Evolutionary conservation across 768 basidiomycete genomes (phyloP).

Genomic region (Arthromyces matolae): DNA sequence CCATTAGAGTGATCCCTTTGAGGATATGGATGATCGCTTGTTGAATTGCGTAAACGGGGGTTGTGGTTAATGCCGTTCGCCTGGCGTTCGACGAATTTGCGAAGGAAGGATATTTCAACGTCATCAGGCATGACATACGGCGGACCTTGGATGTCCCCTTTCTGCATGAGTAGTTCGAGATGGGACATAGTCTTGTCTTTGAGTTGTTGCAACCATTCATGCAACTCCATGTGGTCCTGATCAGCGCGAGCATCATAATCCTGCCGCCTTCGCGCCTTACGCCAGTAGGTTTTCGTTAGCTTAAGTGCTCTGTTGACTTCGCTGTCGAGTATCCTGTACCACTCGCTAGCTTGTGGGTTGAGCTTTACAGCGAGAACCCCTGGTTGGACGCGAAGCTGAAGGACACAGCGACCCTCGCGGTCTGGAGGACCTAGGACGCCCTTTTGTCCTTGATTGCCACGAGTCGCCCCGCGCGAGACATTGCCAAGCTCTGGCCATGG

Average conservation of each 20-base stretch:
- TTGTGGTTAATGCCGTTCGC: conserved; percentile 74
- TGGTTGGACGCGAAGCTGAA: conserved; percentile 82
- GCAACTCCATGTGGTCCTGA: conserved; percentile 86
- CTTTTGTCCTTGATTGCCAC: conserved; percentile 85
- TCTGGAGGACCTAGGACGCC: conserved; percentile 71
- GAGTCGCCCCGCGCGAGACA: conserved; percentile 77
- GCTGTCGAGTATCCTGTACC: conserved; percentile 74
- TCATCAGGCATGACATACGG: conserved; percentile 81
- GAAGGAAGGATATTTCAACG: conserved; percentile 71
- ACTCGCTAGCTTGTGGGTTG: conserved; percentile 75
- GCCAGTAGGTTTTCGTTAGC: conserved; percentile 83
- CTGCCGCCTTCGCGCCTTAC: conserved; percentile 76
- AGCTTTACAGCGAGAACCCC: conserved; percentile 74
- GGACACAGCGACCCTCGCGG: conserved; percentile 66
- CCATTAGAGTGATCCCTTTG: conserved; percentile 42
- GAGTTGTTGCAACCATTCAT: conserved; percentile 83
- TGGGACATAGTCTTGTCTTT: conserved; percentile 90
- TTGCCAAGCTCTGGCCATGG: conserved; percentile 87
- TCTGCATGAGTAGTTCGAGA: conserved; percentile 82
- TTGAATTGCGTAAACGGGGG: conserved; percentile 66
- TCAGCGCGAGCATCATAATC: conserved; percentile 83
- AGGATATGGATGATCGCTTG: conserved; percentile 32
- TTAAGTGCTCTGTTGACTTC: conserved; percentile 81
- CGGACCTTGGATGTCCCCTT: conserved; percentile 81
- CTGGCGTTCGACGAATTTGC: conserved; percentile 81